Conservation (phyloP, 2,329 filamentous ascomycete species). For the Mycosphaerella sp. region DNA sequence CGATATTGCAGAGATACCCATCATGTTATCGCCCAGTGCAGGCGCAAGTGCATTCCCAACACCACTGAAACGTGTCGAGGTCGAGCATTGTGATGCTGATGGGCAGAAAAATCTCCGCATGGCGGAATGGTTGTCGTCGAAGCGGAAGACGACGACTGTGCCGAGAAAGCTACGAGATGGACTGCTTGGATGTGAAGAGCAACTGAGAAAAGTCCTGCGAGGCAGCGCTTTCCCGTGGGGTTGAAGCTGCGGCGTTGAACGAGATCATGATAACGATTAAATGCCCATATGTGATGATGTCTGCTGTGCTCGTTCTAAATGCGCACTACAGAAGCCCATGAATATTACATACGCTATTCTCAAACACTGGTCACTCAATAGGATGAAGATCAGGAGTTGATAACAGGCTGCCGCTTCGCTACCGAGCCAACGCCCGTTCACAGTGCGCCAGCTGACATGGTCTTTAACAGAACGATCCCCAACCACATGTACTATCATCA, state of each 20-base stretch:
- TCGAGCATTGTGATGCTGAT: slow-evolving; percentile 6
- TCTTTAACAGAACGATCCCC: slow-evolving; percentile 4
- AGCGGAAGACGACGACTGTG: slow-evolving; percentile 11
- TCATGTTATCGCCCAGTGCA: slow-evolving; percentile 31
- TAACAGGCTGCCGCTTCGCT: not conserved
- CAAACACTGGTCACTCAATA: not conserved
- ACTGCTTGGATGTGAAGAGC: slow-evolving; percentile 25
- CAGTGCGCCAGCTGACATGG: not conserved
- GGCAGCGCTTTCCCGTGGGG: slow-evolving; percentile 27
- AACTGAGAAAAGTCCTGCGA: slow-evolving; percentile 26
- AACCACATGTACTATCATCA: not conserved
- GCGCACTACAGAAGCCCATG: not conserved
- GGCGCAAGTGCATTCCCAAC: slow-evolving; percentile 12
- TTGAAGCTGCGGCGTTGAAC: slow-evolving; percentile 11
- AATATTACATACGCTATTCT: not conserved
- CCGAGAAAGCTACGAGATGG: slow-evolving; percentile 24
- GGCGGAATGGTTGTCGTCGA: slow-evolving; percentile 23
- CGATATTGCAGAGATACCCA: slow-evolving; percentile 29
- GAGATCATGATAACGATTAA: slow-evolving; percentile 4
- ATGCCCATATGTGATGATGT: not conserved
- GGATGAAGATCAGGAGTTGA: not conserved
- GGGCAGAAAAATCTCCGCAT: slow-evolving; percentile 20
- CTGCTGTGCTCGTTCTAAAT: slow-evolving; percentile 1
- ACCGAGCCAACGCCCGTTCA: not conserved
- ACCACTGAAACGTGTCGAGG: slow-evolving; percentile 20